These are phyloP conservation scores for Eutypella sp. DNA, from an alignment of 2,329 filamentous ascomycete species.

Conservation along the genomic window DNA sequence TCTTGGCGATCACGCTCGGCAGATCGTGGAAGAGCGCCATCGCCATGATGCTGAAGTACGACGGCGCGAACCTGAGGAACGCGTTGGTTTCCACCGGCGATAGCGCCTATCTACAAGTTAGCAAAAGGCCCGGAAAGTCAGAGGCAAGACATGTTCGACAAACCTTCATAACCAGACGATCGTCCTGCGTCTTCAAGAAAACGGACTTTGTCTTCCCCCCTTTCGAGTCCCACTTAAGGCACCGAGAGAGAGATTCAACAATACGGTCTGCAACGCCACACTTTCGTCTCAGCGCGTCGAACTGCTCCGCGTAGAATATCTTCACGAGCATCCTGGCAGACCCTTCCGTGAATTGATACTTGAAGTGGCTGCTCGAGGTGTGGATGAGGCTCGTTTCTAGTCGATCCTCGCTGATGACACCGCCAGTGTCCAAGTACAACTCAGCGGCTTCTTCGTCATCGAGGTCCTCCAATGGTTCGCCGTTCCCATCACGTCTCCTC, in stretches of 20 bases:
- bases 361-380: slow-evolving; percentile 84
- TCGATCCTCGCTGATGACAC: slow-evolving; percentile 52
- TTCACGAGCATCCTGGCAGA: slow-evolving; percentile 96
- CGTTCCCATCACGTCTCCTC: slow-evolving; percentile 15
- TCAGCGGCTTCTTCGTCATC: slow-evolving; percentile 29
- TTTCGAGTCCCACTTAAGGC: slow-evolving; percentile 96
- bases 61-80: slow-evolving; percentile 91
- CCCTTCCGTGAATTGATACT: slow-evolving; percentile 92
- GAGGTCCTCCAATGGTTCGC: slow-evolving; percentile 13
- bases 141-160: slow-evolving; percentile 2
- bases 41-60: slow-evolving; percentile 96
- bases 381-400: slow-evolving; percentile 82
- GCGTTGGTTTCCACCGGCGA: slow-evolving; percentile 89
- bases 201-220: slow-evolving; percentile 97
- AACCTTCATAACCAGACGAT: slow-evolving; percentile 82
- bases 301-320: slow-evolving; percentile 97
- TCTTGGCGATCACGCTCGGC: slow-evolving; percentile 96
- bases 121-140: slow-evolving; percentile 32
- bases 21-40: slow-evolving; percentile 93
- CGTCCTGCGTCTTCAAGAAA: slow-evolving; percentile 93
- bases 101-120: slow-evolving; percentile 55
- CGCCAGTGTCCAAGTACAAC: slow-evolving; percentile 21
- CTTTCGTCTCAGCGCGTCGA: slow-evolving; percentile 88
- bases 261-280: slow-evolving; percentile 92
- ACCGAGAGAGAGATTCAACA: slow-evolving; percentile 89